These are phyloP conservation scores for Phytophthora cactorum DNA, from an alignment of 352 stramenopile genomes.

Conservation along the genomic window DNA sequence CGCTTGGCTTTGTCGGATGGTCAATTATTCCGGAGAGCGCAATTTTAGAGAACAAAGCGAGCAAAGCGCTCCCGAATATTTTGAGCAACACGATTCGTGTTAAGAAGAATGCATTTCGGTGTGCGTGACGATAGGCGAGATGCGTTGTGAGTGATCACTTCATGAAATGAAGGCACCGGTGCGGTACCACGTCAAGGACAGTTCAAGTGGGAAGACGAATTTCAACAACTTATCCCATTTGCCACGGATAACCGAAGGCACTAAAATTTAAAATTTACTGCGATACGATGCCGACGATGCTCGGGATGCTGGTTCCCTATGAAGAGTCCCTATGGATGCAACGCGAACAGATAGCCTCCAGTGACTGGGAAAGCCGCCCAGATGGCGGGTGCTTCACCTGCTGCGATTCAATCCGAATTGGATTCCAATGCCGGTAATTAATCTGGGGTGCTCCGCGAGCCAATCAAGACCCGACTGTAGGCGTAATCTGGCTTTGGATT, in stretches of 20 bases:
- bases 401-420: slow-evolving; percentile 2
- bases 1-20: slow-evolving; percentile 20
- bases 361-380: slow-evolving; percentile 11
- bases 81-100: background rate
- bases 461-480: slow-evolving; percentile 11
- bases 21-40: slow-evolving; percentile 9
- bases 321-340: slow-evolving; percentile 11
- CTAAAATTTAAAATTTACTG: background rate
- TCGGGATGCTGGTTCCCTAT: too few relatives aligned
- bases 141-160: slow-evolving; percentile 17
- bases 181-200: too few relatives aligned
- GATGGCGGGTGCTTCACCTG: slow-evolving; percentile 19
- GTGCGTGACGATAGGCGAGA: slow-evolving; percentile 3
- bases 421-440: slow-evolving; percentile 1
- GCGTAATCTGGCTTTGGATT: slow-evolving; percentile 22
- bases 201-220: too few relatives aligned
- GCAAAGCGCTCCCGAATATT: slow-evolving; percentile 18
- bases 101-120: slow-evolving; percentile 13
- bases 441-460: background rate
- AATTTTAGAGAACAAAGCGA: slow-evolving; percentile 1
- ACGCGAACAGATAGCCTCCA: slow-evolving; percentile 18
- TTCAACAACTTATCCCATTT: too few relatives aligned
- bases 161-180: too few relatives aligned
- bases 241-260: too few relatives aligned
- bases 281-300: slow-evolving; percentile 4